Percentiles rank a stretch among this genome's conserved stretches.
Evolutionary conservation across 345 rosid species (phyloP).

Genomic region (Rhodamnia argentea): DNA sequence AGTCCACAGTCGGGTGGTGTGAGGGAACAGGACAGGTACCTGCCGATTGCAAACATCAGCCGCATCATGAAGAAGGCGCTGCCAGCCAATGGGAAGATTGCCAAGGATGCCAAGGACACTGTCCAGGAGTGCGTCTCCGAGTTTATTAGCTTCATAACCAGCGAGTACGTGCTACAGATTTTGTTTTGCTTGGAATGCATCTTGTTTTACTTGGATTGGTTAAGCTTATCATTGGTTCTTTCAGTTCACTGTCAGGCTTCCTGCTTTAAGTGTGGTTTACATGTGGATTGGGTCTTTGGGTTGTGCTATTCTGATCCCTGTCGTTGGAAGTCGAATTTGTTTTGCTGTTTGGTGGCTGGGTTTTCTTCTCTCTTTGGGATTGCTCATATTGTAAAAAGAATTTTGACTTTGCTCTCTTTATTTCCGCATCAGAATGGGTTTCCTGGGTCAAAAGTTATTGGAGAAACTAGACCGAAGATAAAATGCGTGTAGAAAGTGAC

Average conservation of each 20-base stretch:
- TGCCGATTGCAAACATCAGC: constrained; percentile 93
- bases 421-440: background rate
- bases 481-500: background rate
- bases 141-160: constrained; percentile 93
- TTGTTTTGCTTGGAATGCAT: background rate
- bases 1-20: constrained; percentile 62
- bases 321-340: background rate
- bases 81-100: constrained; percentile 87
- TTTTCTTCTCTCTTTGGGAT: background rate
- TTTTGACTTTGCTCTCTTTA: background rate
- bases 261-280: background rate
- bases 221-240: background rate
- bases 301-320: background rate
- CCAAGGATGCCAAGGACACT: constrained; percentile 94
- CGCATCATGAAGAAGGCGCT: constrained; percentile 97
- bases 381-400: background rate
- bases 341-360: background rate
- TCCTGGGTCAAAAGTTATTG: background rate
- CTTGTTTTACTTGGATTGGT: background rate
- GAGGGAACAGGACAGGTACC: constrained; percentile 85
- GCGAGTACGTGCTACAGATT: constrained; percentile 51
- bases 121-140: constrained; percentile 97
- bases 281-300: background rate
- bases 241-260: background rate
- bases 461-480: background rate